Percentiles rank a stretch among this genome's conserved stretches.
These are phyloP conservation scores for Corylus americana DNA, from an alignment of 306 rosid genomes.

Conservation along the genomic window DNA sequence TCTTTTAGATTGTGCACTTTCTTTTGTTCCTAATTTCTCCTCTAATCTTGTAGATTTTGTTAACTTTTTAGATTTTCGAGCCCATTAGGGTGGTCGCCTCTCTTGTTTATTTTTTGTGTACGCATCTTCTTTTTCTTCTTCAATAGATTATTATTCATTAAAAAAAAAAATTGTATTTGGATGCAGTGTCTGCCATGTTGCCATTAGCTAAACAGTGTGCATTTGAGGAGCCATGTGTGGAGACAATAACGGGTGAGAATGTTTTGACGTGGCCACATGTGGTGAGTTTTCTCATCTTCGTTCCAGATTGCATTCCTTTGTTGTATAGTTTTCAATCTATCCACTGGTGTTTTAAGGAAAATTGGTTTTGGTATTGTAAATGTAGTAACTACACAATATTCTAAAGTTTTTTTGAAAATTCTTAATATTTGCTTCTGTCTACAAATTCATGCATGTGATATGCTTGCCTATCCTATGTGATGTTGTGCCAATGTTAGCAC, in stretches of 20 bases:
- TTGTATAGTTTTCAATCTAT: slow-evolving; percentile 7
- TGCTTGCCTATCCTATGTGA: not conserved
- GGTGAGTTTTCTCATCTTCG: slow-evolving; percentile 52
- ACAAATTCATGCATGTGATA: not conserved
- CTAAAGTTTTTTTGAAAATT: not conserved
- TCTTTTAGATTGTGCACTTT: too few relatives aligned
- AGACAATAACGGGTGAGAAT: slow-evolving; percentile 91
- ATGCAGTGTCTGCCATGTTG: slow-evolving; percentile 95
- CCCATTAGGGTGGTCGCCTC: too few relatives aligned
- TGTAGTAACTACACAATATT: not conserved
- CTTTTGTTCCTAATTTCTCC: too few relatives aligned
- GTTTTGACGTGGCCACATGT: slow-evolving; percentile 95
- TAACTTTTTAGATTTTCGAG: too few relatives aligned
- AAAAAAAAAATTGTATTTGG: slow-evolving; percentile 13
- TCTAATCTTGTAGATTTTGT: too few relatives aligned
- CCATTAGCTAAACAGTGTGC: slow-evolving; percentile 97
- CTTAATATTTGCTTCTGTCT: not conserved
- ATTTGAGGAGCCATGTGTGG: slow-evolving; percentile 96
- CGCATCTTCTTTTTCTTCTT: too few relatives aligned
- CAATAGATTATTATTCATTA: too few relatives aligned
- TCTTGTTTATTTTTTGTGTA: too few relatives aligned
- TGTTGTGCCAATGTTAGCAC: not conserved
- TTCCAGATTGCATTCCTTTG: slow-evolving; percentile 6
- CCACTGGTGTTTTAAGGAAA: not conserved
- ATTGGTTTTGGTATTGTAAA: not conserved